These are phyloP conservation scores for Abrus precatorius DNA, from an alignment of 306 rosid species.

Conservation along the genomic window DNA sequence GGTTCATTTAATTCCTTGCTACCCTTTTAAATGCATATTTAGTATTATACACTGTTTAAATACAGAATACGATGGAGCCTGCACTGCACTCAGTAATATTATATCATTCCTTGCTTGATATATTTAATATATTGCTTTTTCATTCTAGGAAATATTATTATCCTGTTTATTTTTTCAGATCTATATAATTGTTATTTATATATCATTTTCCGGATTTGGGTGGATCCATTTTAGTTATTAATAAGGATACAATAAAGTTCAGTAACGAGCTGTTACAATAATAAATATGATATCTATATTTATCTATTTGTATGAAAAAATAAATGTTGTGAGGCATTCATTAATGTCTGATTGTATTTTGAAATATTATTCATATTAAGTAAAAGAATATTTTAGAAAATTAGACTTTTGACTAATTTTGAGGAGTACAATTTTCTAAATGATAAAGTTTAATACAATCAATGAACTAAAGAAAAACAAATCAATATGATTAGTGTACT, in stretches of 20 bases:
- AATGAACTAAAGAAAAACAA: no score
- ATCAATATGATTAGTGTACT: no score
- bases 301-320: no score
- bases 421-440: no score
- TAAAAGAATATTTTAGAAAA: no score
- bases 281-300: no score
- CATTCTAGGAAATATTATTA: background rate
- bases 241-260: background rate
- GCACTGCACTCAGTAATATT: background rate
- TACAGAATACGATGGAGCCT: background rate
- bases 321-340: no score
- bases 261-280: background rate
- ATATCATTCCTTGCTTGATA: background rate
- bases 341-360: no score
- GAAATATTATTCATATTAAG: no score
- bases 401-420: no score
- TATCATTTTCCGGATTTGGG: background rate
- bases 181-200: background rate
- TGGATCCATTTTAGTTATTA: background rate
- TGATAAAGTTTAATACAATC: no score
- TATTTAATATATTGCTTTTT: background rate
- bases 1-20: constrained; percentile 28
- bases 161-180: background rate
- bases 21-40: constrained; percentile 43
- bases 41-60: constrained; percentile 8